Base-by-base conservation (phyloP, 345 rosid genomes). In the Passiflora organensis region DNA sequence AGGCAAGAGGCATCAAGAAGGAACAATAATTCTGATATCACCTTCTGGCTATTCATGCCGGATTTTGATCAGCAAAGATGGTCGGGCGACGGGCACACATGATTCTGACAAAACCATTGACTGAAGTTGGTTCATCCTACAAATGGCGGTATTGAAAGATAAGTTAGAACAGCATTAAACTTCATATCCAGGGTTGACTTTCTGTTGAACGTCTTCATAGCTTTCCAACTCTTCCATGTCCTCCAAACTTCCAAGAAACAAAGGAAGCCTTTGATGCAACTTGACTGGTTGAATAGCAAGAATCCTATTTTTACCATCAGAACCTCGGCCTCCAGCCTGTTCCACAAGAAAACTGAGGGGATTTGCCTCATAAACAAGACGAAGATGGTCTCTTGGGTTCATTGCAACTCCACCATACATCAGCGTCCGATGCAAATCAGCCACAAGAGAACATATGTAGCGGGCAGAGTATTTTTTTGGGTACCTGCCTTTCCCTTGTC, bases 311-410 rank as follows among this genome's bases (percentile, higher is more conserved):
- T 78, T 81, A 32, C 97, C 97, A 56, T 91, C 82, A 32, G 95
- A 87, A 48, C 96, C 91, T 75, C 69, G 83, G 32, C 97, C 97
- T 6, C 96, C 96, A 5, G 95, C 87, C 59, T 85, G 91, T 68
- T 91, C 96, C 10, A 64, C 95, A 20, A 91, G 89, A 70, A 77
- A 91, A 62, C 94, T 89, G 38, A 91, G 81, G 34, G 97, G 96
- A 67, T 91, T 91, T 48, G 89, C 96, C 76, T 87, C 96, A 10
- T 87, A 91, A 21, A 91, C 96, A 45, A 91, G 70, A 17, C 95
- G 95, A 17, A 91, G 91, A 71, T 91, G 97, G 69, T 82, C 88
- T 69, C 97, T 83, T 11, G 96, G 96, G 66, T 87, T 91, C 96
- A 91, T 91, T 59, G 95, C 89, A 15, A 91, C 72, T 11, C 97